phyloP scores from a whole-genome alignment of 345 rosid genomes.

The Rhodomyrtus tomentosa region DNA sequence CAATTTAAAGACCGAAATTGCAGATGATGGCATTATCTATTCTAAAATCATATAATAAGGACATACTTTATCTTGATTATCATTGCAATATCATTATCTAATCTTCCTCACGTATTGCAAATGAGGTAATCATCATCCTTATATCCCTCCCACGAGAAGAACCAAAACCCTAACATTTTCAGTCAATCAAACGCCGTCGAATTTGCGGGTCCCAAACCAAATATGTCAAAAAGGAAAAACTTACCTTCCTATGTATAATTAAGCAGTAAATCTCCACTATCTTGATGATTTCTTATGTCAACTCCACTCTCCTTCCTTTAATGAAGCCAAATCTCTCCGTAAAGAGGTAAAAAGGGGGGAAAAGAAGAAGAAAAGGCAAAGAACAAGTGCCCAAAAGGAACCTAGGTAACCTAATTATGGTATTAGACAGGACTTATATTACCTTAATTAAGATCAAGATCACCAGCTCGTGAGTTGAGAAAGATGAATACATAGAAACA shows the following conservation, averaged over 20 bases:
- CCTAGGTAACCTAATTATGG: not conserved
- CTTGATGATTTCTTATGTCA: not conserved
- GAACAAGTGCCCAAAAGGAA: not conserved
- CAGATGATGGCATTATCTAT: not conserved
- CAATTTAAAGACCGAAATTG: not conserved
- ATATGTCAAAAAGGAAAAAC: not conserved
- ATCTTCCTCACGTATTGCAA: not conserved
- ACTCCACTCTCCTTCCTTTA: not conserved
- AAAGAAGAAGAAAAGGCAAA: not conserved
- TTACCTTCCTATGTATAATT: not conserved
- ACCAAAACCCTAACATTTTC: not conserved
- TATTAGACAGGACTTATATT: not conserved
- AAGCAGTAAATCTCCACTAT: not conserved
- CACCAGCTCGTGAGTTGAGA: not conserved
- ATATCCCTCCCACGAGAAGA: not conserved
- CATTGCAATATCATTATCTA: not conserved
- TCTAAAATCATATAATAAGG: not conserved
- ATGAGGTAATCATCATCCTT: not conserved
- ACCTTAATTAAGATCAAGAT: not conserved
- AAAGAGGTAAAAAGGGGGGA: not conserved
- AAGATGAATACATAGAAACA: not conserved
- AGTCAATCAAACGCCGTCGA: not conserved
- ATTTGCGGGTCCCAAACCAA: not conserved
- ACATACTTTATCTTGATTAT: not conserved
- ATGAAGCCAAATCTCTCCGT: not conserved